phyloP scores from a whole-genome alignment of 768 basidiomycete species.

The Kwoniella heveanensis region DNA sequence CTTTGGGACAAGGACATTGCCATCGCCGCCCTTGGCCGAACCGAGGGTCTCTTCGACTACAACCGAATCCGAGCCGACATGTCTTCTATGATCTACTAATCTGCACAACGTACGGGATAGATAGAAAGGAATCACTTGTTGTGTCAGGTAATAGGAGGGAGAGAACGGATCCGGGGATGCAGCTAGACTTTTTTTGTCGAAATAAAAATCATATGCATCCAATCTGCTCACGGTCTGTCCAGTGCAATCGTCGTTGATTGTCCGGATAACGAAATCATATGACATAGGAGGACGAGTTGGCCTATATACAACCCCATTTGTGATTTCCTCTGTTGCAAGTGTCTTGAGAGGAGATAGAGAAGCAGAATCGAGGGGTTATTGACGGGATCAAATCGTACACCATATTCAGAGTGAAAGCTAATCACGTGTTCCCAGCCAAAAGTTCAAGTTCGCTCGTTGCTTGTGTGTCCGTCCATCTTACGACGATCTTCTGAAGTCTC shows the following conservation, averaged over 20 bases:
- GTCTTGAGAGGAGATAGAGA: too few species aligned
- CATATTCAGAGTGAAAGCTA: background rate
- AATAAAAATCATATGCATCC: conserved; percentile 3
- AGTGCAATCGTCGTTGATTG: background rate
- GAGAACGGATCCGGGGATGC: background rate
- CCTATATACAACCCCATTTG: too few species aligned
- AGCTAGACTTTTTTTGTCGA: background rate
- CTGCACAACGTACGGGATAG: background rate
- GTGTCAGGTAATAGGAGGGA: background rate
- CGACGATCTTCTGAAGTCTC: too few species aligned
- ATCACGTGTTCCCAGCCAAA: background rate
- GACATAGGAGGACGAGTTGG: too few species aligned
- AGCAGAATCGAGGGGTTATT: too few species aligned
- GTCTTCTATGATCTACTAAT: conserved; percentile 58
- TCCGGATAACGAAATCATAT: too few species aligned
- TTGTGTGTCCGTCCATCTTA: background rate
- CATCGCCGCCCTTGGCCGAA: conserved; percentile 77
- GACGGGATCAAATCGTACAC: background rate
- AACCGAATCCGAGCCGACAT: conserved; percentile 65
- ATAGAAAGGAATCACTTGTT: too few species aligned
- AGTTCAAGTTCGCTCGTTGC: background rate
- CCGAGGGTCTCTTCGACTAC: conserved; percentile 93
- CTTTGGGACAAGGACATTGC: conserved; percentile 89
- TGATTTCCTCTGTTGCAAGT: too few species aligned
- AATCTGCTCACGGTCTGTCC: background rate